phyloP scores from a whole-genome alignment of 306 rosid genomes.

The Trichosanthes truncata region DNA sequence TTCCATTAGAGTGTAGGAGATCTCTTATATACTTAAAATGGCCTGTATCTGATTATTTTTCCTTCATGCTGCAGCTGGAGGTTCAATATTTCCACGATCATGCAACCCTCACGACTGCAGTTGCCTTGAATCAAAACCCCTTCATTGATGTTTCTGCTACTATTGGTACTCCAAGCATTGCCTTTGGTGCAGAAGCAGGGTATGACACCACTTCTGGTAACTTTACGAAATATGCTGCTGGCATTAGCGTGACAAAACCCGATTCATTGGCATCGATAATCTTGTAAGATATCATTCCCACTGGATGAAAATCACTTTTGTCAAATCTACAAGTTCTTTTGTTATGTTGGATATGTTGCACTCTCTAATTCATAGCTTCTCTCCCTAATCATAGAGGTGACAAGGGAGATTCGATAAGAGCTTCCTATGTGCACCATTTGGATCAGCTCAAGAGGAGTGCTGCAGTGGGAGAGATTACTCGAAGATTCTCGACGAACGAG shows the following conservation, averaged over 20 bases:
- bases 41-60: background rate
- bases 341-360: background rate
- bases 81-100: constrained; percentile 91
- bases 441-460: constrained; percentile 66
- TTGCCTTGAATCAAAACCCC: constrained; percentile 63
- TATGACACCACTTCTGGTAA: constrained; percentile 63
- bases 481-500: constrained; percentile 78
- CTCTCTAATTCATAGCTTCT: background rate
- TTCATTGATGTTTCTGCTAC: constrained; percentile 63
- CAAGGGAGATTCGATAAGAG: constrained; percentile 80
- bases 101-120: constrained; percentile 52
- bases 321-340: background rate
- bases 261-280: constrained; percentile 61
- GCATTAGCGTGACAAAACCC: constrained; percentile 47
- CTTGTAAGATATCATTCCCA: constrained; percentile 45
- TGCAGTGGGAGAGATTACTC: constrained; percentile 64
- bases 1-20: background rate
- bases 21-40: background rate
- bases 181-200: constrained; percentile 84
- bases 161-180: constrained; percentile 66
- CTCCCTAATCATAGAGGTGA: constrained; percentile 48
- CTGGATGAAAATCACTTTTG: background rate
- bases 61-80: constrained; percentile 51
- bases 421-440: constrained; percentile 65
- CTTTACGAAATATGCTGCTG: constrained; percentile 75